A percentile compares a stretch with the other conserved stretches of the same genome.
phyloP scores from a whole-genome alignment of 2,329 filamentous ascomycete species.

The Chrysoporthe cubensis region DNA sequence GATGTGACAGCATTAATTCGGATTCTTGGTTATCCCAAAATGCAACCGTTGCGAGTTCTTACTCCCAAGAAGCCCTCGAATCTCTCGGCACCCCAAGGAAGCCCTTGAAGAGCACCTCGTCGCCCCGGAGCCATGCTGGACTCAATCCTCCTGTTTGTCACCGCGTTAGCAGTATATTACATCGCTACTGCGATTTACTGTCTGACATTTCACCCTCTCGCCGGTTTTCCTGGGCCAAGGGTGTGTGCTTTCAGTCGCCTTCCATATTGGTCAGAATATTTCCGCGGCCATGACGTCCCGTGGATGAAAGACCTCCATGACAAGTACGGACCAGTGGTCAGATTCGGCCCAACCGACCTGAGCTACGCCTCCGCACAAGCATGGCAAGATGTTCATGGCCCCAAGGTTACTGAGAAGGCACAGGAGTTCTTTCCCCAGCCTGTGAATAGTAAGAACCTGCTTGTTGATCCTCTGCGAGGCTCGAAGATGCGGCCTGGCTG shows the following conservation, averaged over 20 bases:
- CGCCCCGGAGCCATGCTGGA: background rate
- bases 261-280: conserved; percentile 32
- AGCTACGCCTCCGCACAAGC: conserved; percentile 25
- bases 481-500: background rate
- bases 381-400: conserved; percentile 33
- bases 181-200: conserved; percentile 14
- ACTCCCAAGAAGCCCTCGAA: background rate
- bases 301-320: conserved; percentile 33
- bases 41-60: background rate
- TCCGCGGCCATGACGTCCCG: conserved; percentile 31
- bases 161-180: conserved; percentile 5
- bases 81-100: background rate
- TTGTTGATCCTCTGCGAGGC: background rate
- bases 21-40: background rate
- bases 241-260: conserved; percentile 32
- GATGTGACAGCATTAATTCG: background rate
- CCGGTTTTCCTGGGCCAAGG: conserved; percentile 31
- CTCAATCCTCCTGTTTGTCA: background rate
- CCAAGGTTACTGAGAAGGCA: conserved; percentile 26
- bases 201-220: conserved; percentile 34
- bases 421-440: conserved; percentile 30
- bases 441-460: conserved; percentile 27
- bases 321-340: conserved; percentile 21
- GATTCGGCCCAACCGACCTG: conserved; percentile 17
- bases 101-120: background rate